Percentiles rank a stretch among this genome's conserved stretches.
These are phyloP conservation scores for Xylaria sp. DNA, from an alignment of 2,329 filamentous ascomycete genomes.

Conservation along the genomic window DNA sequence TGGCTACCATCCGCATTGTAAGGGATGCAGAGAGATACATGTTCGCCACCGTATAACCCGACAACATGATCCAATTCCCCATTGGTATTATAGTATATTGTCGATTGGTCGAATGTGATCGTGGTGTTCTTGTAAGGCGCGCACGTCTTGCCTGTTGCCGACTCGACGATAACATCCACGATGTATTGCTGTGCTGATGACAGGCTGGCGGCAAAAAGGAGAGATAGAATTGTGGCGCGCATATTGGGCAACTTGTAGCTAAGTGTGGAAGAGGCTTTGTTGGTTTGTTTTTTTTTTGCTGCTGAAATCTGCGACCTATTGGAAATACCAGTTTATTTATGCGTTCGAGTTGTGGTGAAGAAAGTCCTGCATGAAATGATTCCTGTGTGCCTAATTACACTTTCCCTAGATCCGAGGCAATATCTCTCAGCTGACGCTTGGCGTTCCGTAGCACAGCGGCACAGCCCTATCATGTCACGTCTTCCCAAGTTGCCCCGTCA, in stretches of 20 bases:
- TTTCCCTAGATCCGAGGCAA: neutral
- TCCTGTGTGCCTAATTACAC: neutral
- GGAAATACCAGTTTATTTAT: constrained; percentile 9
- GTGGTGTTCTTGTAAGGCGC: constrained; percentile 10
- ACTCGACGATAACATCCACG: constrained; percentile 6
- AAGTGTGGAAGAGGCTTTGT: constrained; percentile 11
- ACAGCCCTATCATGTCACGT: neutral
- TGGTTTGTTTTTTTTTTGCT: constrained; percentile 10
- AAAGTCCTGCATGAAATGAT: neutral
- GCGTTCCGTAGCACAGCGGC: neutral
- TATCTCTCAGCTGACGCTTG: neutral
- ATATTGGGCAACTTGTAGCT: constrained; percentile 11
- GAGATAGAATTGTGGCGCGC: constrained; percentile 10
- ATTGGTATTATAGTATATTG: neutral
- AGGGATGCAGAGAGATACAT: constrained; percentile 10
- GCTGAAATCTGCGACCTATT: constrained; percentile 1
- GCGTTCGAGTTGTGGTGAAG: constrained; percentile 2
- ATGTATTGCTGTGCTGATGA: neutral
- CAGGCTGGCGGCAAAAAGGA: constrained; percentile 9
- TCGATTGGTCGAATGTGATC: constrained; percentile 3
- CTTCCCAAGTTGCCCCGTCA: neutral
- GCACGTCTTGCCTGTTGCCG: neutral
- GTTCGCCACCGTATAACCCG: constrained; percentile 1
- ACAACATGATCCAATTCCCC: constrained; percentile 10
- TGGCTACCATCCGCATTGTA: constrained; percentile 7